phyloP scores from a whole-genome alignment of 202 grass and related monocot genomes.

The Thinopyrum obtusiflorum region DNA sequence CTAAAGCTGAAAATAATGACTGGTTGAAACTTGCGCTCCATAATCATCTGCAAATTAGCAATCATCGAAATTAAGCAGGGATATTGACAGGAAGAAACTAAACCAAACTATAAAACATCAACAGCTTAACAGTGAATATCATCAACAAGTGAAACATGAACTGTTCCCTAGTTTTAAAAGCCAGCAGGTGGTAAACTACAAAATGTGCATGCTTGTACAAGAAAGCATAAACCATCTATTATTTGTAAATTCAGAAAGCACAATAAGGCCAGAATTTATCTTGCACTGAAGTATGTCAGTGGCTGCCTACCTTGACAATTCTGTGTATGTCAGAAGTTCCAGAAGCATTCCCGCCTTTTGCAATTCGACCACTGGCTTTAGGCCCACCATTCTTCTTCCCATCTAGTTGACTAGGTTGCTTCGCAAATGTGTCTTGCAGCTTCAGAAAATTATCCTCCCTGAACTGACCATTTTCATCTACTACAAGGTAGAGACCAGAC shows the following conservation, averaged over 20 bases:
- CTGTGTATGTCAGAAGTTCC: slow-evolving; percentile 91
- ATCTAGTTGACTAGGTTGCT: slow-evolving; percentile 52
- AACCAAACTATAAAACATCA: slow-evolving; percentile 21
- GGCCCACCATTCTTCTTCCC: slow-evolving; percentile 56
- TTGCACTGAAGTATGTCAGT: slow-evolving; percentile 16
- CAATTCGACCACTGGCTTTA: slow-evolving; percentile 73
- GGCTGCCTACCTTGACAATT: slow-evolving; percentile 73
- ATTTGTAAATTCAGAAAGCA: slow-evolving; percentile 22
- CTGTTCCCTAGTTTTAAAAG: neutral
- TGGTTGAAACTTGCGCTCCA: slow-evolving; percentile 96
- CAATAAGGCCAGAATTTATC: slow-evolving; percentile 20
- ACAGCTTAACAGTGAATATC: slow-evolving; percentile 12
- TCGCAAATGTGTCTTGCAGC: slow-evolving; percentile 85
- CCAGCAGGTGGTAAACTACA: neutral
- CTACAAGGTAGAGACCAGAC: slow-evolving; percentile 88
- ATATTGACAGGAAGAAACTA: slow-evolving; percentile 13
- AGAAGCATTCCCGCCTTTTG: slow-evolving; percentile 85
- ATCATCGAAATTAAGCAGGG: slow-evolving; percentile 18
- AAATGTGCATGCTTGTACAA: neutral
- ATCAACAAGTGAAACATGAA: neutral
- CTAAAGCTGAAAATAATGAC: slow-evolving; percentile 99
- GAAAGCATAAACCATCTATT: neutral
- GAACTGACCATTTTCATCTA: slow-evolving; percentile 93
- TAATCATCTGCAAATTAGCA: slow-evolving; percentile 81
- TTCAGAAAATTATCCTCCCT: slow-evolving; percentile 94